phyloP scores from a whole-genome alignment of 2,329 filamentous ascomycete species.

The Diaporthe citriasiana region DNA sequence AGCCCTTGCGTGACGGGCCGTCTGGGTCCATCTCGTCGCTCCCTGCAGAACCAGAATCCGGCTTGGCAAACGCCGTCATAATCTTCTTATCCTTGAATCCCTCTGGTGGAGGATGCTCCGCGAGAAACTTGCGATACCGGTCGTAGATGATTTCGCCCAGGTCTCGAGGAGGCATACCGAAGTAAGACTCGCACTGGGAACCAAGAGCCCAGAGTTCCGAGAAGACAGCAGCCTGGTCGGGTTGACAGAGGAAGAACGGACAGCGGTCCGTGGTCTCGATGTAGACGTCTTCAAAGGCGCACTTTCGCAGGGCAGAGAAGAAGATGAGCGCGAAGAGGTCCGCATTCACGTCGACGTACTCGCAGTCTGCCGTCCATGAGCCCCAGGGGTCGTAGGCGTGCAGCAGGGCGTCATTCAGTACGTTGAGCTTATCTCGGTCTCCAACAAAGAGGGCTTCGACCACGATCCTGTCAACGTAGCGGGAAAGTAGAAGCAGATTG shows the following conservation, averaged over 20 bases:
- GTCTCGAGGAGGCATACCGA: slow-evolving; percentile 66
- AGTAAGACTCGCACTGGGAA: slow-evolving; percentile 74
- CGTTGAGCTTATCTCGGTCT: slow-evolving; percentile 51
- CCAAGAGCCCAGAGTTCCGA: slow-evolving; percentile 74
- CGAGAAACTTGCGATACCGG: slow-evolving; percentile 49
- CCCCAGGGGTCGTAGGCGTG: slow-evolving; percentile 49
- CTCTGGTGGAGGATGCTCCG: slow-evolving; percentile 47
- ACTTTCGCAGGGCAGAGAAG: slow-evolving; percentile 69
- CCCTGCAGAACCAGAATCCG: slow-evolving; percentile 43
- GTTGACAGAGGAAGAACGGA: slow-evolving; percentile 71
- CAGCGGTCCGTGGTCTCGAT: slow-evolving; percentile 74
- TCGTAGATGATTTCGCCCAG: slow-evolving; percentile 60
- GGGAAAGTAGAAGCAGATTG: slow-evolving; percentile 47
- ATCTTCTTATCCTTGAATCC: slow-evolving; percentile 48
- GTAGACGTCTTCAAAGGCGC: slow-evolving; percentile 73
- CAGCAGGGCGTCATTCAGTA: slow-evolving; percentile 54
- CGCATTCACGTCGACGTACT: slow-evolving; percentile 58
- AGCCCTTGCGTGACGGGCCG: slow-evolving; percentile 43
- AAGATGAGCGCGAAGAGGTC: slow-evolving; percentile 70
- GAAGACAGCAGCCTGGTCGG: slow-evolving; percentile 75
- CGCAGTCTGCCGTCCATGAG: slow-evolving; percentile 43
- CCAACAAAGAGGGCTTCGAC: slow-evolving; percentile 50
- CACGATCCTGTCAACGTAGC: slow-evolving; percentile 47
- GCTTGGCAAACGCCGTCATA: slow-evolving; percentile 53
- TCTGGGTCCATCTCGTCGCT: slow-evolving; percentile 42